A percentile compares a stretch with the other conserved stretches of the same genome.
These are phyloP conservation scores for Verticillium albo-atrum DNA, from an alignment of 2,329 filamentous ascomycete genomes.

Conservation along the genomic window DNA sequence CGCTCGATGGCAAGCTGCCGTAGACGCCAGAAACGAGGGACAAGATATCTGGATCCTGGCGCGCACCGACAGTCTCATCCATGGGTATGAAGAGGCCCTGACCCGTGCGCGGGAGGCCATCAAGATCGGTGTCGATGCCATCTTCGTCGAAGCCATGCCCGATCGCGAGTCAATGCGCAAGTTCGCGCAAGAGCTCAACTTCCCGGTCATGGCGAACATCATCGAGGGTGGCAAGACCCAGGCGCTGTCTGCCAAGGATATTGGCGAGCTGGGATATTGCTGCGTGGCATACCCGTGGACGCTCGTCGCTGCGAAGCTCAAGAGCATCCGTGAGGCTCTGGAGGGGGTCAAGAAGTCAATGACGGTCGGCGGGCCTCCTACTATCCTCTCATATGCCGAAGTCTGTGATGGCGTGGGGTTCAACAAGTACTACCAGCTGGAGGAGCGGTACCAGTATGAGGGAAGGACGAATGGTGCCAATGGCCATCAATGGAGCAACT, in stretches of 20 bases:
- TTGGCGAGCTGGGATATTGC: conserved; percentile 31
- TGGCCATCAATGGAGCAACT: conserved; percentile 7
- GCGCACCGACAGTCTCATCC: conserved; percentile 36
- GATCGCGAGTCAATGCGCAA: conserved; percentile 35
- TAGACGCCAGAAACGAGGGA: conserved; percentile 38
- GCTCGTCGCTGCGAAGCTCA: conserved; percentile 36
- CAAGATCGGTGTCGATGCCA: conserved; percentile 36
- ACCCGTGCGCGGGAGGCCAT: conserved; percentile 33
- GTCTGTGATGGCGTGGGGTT: conserved; percentile 42
- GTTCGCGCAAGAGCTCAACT: conserved; percentile 27
- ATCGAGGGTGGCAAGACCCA: conserved; percentile 29
- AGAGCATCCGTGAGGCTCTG: conserved; percentile 30
- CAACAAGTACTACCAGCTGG: conserved; percentile 31
- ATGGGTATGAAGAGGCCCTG: conserved; percentile 39
- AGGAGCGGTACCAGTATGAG: conserved; percentile 7
- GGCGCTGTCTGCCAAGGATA: conserved; percentile 26
- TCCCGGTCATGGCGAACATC: conserved; percentile 31
- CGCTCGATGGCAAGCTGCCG: conserved; percentile 39
- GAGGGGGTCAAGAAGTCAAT: conserved; percentile 36
- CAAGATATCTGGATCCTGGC: conserved; percentile 41
- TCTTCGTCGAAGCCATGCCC: conserved; percentile 38
- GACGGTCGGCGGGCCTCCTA: conserved; percentile 33
- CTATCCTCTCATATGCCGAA: conserved; percentile 36
- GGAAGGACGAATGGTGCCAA: conserved; percentile 5
- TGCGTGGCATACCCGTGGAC: conserved; percentile 40